Percentiles rank a stretch among this genome's conserved stretches.
phyloP scores from a whole-genome alignment of 2,329 filamentous ascomycete species.

The Xylaria sp. region DNA sequence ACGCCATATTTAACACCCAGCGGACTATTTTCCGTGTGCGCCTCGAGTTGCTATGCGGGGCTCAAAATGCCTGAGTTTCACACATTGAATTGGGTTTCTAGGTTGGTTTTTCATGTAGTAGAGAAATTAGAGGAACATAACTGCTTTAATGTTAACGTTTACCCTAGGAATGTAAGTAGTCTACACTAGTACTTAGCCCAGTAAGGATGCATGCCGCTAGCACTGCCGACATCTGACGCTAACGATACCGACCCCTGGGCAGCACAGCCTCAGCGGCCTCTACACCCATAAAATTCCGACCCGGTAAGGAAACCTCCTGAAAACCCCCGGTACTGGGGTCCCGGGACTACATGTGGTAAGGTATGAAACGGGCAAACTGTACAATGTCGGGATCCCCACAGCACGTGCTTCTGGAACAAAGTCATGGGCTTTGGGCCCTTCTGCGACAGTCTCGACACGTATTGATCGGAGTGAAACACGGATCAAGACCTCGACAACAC shows the following conservation, averaged over 20 bases:
- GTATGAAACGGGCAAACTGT: conserved; percentile 11
- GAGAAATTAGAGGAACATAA: neutral
- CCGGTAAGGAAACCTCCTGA: conserved; percentile 1
- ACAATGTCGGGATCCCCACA: conserved; percentile 16
- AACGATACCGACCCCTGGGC: neutral
- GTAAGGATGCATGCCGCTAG: neutral
- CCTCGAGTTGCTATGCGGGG: neutral
- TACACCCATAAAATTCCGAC: conserved; percentile 2
- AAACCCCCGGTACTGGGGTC: neutral
- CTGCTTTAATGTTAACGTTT: neutral
- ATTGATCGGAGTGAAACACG: conserved; percentile 38
- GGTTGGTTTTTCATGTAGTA: too few species aligned
- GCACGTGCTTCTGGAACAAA: conserved; percentile 39
- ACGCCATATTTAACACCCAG: neutral
- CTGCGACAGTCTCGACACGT: conserved; percentile 37
- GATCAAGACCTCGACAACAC: conserved; percentile 14
- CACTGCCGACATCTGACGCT: neutral
- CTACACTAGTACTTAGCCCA: too few species aligned
- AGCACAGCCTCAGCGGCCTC: conserved; percentile 2
- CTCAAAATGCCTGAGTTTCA: neutral
- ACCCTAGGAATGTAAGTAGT: too few species aligned
- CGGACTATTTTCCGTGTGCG: neutral
- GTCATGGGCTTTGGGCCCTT: conserved; percentile 22
- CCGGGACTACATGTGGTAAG: neutral
- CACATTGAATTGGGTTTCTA: neutral